Evolutionary conservation across 352 stramenopile genomes (phyloP).

Genomic region (Phytophthora sp.): DNA sequence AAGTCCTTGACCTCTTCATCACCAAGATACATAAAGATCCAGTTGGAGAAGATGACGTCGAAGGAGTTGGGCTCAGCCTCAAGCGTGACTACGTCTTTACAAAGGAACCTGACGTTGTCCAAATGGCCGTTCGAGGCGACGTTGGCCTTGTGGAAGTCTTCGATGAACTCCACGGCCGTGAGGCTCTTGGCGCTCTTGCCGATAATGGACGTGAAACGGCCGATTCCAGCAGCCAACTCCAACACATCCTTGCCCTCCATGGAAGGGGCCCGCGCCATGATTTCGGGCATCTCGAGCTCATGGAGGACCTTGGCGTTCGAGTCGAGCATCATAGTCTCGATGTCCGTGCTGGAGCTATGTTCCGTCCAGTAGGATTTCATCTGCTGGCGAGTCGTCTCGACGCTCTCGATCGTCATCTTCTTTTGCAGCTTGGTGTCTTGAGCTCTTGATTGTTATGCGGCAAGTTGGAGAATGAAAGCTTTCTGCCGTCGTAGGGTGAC

Average conservation of each 20-base stretch:
- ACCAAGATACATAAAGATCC: constrained; percentile 78
- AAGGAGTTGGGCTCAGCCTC: constrained; percentile 61
- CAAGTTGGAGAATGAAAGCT: constrained; percentile 27
- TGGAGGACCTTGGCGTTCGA: constrained; percentile 77
- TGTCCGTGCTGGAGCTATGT: constrained; percentile 60
- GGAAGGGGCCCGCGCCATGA: constrained; percentile 68
- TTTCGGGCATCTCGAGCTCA: constrained; percentile 79
- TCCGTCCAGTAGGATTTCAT: constrained; percentile 89
- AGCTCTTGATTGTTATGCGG: constrained; percentile 10
- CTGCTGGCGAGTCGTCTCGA: constrained; percentile 49
- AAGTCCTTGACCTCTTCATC: constrained; percentile 65
- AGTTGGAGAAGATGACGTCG: constrained; percentile 80
- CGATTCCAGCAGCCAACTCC: constrained; percentile 69
- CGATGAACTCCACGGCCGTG: constrained; percentile 79
- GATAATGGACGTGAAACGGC: constrained; percentile 70
- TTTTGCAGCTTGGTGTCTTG: not conserved
- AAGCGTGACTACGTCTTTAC: constrained; percentile 71
- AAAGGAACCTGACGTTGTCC: constrained; percentile 69
- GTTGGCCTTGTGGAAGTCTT: constrained; percentile 80
- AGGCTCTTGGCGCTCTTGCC: constrained; percentile 54
- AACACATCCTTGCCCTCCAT: constrained; percentile 71
- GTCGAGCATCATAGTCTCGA: constrained; percentile 90
- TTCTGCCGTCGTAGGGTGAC: too few relatives aligned
- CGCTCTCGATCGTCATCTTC: constrained; percentile 54
- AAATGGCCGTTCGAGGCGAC: constrained; percentile 51